Percentiles rank a stretch among this genome's conserved stretches.
These are phyloP conservation scores for Periconia sp. DNA, from an alignment of 2,329 filamentous ascomycete genomes.

Conservation along the genomic window DNA sequence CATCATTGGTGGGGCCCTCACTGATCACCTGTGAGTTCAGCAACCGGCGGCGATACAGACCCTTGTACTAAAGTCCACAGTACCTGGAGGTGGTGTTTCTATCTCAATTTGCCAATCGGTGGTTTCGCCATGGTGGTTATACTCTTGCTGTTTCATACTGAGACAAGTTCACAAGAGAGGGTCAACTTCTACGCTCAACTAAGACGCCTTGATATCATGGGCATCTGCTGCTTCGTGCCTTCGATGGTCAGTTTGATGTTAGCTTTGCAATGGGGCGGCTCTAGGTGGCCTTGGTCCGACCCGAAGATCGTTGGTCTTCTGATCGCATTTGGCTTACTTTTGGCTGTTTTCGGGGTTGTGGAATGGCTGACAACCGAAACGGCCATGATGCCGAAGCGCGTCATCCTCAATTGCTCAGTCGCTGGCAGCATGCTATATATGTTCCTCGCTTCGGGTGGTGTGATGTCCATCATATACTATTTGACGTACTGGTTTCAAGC, in stretches of 20 bases:
- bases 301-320: constrained; percentile 54
- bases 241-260: constrained; percentile 49
- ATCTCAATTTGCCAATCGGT: constrained; percentile 14
- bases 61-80: too few species aligned
- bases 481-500: constrained; percentile 45
- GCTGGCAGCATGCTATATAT: constrained; percentile 17
- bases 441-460: too few species aligned
- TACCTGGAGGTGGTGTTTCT: constrained; percentile 38
- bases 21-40: too few species aligned
- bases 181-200: not conserved
- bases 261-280: constrained; percentile 53
- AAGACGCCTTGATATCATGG: constrained; percentile 48
- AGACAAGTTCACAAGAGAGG: not conserved
- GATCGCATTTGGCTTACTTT: constrained; percentile 50
- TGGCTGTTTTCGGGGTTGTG: constrained; percentile 47
- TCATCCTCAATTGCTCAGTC: constrained; percentile 28
- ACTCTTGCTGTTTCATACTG: constrained; percentile 5
- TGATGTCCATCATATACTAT: constrained; percentile 25
- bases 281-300: constrained; percentile 49
- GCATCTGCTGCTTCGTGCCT: constrained; percentile 47
- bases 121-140: constrained; percentile 1
- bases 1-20: constrained; percentile 48
- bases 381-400: constrained; percentile 20
- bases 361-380: constrained; percentile 16
- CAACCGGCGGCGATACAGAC: too few species aligned